phyloP scores from a whole-genome alignment of 306 rosid genomes.

The Castanospermum australe region DNA sequence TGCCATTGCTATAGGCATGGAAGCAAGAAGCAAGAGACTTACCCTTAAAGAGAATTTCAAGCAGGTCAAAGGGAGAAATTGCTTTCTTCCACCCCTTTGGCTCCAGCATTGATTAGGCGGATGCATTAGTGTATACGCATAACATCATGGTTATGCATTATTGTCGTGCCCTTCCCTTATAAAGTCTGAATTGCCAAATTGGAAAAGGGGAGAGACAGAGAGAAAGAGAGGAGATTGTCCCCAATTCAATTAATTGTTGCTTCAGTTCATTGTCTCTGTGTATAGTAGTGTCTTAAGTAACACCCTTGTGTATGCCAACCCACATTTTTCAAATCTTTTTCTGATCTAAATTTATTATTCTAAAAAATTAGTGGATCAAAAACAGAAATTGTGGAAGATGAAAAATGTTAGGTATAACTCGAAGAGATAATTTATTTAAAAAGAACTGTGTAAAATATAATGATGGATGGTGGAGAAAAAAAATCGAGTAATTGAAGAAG shows the following conservation, averaged over 20 bases:
- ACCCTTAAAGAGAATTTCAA: too few relatives aligned
- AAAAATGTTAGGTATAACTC: neutral
- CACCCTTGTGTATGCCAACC: neutral
- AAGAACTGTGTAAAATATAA: neutral
- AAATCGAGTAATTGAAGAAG: neutral
- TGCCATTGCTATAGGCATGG: too few relatives aligned
- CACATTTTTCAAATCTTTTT: neutral
- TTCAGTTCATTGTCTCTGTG: neutral
- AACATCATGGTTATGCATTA: too few relatives aligned
- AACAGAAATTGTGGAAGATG: neutral
- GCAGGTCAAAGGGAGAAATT: too few relatives aligned
- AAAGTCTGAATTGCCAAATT: neutral
- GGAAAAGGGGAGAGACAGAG: neutral
- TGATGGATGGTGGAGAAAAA: neutral
- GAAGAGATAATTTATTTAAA: neutral
- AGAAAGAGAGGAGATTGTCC: neutral
- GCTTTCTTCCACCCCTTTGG: too few relatives aligned
- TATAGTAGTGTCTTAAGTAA: neutral
- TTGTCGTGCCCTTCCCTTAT: too few relatives aligned
- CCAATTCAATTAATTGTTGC: neutral
- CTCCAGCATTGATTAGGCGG: too few relatives aligned
- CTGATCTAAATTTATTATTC: neutral
- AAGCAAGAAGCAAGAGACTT: too few relatives aligned
- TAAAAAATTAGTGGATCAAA: neutral
- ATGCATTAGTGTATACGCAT: too few relatives aligned